Base-by-base conservation (phyloP, 768 basidiomycete genomes). In the Suillus variegatus region DNA sequence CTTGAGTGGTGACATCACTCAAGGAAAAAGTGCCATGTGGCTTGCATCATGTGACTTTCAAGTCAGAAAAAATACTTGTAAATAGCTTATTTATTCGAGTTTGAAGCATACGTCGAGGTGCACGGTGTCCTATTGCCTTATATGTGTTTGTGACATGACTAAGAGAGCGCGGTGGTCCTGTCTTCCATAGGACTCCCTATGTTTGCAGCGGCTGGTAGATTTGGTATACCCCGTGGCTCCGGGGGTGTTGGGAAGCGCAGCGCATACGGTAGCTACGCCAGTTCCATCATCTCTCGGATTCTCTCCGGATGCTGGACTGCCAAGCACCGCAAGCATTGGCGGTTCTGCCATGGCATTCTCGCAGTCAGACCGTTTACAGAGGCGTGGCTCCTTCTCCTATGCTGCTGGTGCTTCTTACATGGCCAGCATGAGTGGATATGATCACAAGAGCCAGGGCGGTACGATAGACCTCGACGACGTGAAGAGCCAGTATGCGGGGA, bases 391-490 rank as follows among this genome's bases (percentile, higher is more conserved):
- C 54, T 92, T 93, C 73, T 85, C 90, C 20, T 91, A 88, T 38
- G 87, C 90, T 41, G 81, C 91, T 10, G 92, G 92, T 13, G 81
- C 86, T 40, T 91, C 89, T 63, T 92, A 94, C 71, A 78, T 91
- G 72, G 93, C 92, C 52, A 92, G 91, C 74, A 73, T 93, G 67
- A 91, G 90, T 49, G 87, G 86, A 72, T 86, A 84, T 66, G 85
- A 94, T 72, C 94, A 95, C 79, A 95, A 95, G 86, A 93, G 92
- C 72, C 94, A 94, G 75, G 94, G 94, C 73, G 93, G 92, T 65
- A 83, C 84, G 52, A 84, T 81, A 38, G 93, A 94, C 73, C 74
- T 88, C 73, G 93, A 95, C 74, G 93, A 95, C 74, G 87, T 94
- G 84, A 92, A 94, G 80, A 90, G 88, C 64, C 93, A 95, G 77